phyloP scores from a whole-genome alignment of 768 basidiomycete genomes.

The Tephrocybe sp. region DNA sequence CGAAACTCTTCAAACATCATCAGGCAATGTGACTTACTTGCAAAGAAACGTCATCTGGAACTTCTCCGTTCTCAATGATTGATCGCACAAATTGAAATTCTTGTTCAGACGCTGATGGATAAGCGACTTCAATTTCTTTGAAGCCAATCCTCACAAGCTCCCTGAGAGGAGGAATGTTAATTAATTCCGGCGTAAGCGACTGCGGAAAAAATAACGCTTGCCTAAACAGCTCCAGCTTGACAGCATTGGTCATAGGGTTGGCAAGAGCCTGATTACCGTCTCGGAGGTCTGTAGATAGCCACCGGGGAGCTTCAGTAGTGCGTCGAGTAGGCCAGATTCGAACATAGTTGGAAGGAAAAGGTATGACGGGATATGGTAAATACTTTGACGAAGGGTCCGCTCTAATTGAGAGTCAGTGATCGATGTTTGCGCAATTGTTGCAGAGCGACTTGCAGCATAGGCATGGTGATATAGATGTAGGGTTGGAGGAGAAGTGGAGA shows the following conservation, averaged over 20 bases:
- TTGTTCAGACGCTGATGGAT: constrained; percentile 79
- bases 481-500: not conserved
- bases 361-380: constrained; percentile 63
- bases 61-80: constrained; percentile 59
- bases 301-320: constrained; percentile 62
- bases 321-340: constrained; percentile 73
- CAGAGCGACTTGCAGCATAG: constrained; percentile 40
- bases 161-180: constrained; percentile 54
- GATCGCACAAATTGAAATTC: constrained; percentile 76
- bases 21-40: constrained; percentile 46
- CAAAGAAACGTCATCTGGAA: constrained; percentile 77
- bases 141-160: constrained; percentile 72
- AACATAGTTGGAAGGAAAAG: constrained; percentile 41
- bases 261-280: constrained; percentile 85
- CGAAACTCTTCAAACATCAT: not conserved
- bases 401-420: constrained; percentile 26
- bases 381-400: constrained; percentile 70
- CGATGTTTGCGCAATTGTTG: not conserved
- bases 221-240: constrained; percentile 51
- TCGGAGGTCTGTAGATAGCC: constrained; percentile 81
- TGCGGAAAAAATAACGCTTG: constrained; percentile 13
- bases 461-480: constrained; percentile 25
- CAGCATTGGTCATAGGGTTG: constrained; percentile 77
- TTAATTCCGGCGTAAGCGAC: constrained; percentile 31
- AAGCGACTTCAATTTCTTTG: constrained; percentile 86